Conservation (phyloP, 164 flowering plant genomes). For the Stephania yunnanensis region DNA sequence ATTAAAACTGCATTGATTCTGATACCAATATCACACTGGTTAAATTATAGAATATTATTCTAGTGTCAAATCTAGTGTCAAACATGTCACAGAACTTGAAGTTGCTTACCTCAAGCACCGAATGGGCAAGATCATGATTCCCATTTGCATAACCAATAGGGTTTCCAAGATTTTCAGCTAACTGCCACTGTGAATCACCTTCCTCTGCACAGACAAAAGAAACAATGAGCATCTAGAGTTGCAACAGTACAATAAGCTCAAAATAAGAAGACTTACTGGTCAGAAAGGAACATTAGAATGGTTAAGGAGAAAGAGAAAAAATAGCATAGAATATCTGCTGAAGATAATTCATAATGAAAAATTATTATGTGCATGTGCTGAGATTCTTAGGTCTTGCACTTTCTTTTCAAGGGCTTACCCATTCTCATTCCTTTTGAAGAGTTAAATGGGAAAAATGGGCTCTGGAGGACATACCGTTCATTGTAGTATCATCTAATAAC, state of each 20-base stretch:
- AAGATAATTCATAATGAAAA: no score
- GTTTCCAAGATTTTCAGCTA: conserved; percentile 32
- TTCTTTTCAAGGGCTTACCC: no score
- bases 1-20: neutral
- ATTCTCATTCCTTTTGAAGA: no score
- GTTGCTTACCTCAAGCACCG: conserved; percentile 63
- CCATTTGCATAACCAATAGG: conserved; percentile 85
- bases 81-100: neutral
- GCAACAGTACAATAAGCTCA: neutral
- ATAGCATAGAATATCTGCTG: no score
- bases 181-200: conserved; percentile 43
- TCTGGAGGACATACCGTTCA: conserved; percentile 18
- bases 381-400: no score
- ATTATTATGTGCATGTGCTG: no score
- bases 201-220: conserved; percentile 24
- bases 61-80: neutral
- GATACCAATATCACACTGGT: no score
- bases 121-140: conserved; percentile 57
- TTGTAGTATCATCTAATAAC: conserved; percentile 33
- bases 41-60: no score
- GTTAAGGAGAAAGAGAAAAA: no score
- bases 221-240: neutral
- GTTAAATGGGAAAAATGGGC: neutral
- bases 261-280: neutral
- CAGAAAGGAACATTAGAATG: no score